Evolutionary conservation across 176 grass and related monocot species (phyloP).

Genomic region (Aegilops umbellulata): DNA sequence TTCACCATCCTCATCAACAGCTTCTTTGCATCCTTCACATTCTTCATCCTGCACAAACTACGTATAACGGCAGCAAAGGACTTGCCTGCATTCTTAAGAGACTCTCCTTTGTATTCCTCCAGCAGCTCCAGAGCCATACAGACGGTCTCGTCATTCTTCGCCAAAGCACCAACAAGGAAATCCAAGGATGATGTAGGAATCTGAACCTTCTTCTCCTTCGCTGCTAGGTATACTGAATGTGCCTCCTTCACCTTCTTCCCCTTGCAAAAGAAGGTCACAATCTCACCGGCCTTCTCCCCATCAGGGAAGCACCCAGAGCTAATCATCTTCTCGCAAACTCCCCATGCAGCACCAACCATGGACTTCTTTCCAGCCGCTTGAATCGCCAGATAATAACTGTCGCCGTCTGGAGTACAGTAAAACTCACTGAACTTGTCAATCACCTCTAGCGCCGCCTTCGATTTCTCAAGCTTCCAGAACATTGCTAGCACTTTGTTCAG

Average conservation of each 20-base stretch:
- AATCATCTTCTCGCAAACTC: conserved; percentile 79
- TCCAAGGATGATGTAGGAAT: conserved; percentile 45
- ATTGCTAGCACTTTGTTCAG: conserved; percentile 69
- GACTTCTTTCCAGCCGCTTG: conserved; percentile 67
- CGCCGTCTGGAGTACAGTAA: conserved; percentile 47
- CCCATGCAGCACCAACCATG: conserved; percentile 53
- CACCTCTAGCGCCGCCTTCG: conserved; percentile 66
- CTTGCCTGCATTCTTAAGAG: conserved; percentile 64
- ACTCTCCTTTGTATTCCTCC: conserved; percentile 59
- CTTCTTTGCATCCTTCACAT: conserved; percentile 57
- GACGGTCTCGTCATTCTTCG: conserved; percentile 68
- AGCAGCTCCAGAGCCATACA: conserved; percentile 58
- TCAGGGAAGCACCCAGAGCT: conserved; percentile 71
- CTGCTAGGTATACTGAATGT: conserved; percentile 59
- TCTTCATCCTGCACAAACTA: conserved; percentile 66
- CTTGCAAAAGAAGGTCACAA: conserved; percentile 59
- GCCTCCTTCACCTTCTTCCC: conserved; percentile 66
- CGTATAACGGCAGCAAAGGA: conserved; percentile 66
- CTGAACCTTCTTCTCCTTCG: conserved; percentile 60
- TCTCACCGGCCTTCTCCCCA: conserved; percentile 51
- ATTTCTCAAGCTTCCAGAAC: conserved; percentile 74
- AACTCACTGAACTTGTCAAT: conserved; percentile 78
- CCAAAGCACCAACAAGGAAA: conserved; percentile 52
- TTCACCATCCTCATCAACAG: conserved; percentile 71
- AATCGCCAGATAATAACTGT: conserved; percentile 79